phyloP scores from a whole-genome alignment of 129 eudicot species.

The Saposhnikovia divaricata region DNA sequence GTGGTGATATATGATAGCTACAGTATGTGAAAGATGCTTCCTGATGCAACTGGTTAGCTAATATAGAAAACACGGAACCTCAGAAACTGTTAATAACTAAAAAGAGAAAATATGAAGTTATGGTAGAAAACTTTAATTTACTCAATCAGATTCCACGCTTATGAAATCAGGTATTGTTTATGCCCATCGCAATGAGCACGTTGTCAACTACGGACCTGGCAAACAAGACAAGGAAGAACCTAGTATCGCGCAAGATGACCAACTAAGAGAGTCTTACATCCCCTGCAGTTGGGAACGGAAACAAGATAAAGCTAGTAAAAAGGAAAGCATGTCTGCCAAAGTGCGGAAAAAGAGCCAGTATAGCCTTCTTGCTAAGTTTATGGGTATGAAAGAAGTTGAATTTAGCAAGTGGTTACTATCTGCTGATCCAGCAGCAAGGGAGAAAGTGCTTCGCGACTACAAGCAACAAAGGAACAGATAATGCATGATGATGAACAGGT shows the following conservation, averaged over 20 bases:
- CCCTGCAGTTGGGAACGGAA: slow-evolving; percentile 25
- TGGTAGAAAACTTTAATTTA: neutral
- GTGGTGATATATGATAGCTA: neutral
- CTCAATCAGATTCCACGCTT: neutral
- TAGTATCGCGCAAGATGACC: slow-evolving; percentile 6
- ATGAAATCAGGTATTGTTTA: slow-evolving; percentile 6
- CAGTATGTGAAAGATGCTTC: neutral
- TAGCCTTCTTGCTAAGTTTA: slow-evolving; percentile 43
- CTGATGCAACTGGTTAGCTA: neutral
- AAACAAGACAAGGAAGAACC: slow-evolving; percentile 20
- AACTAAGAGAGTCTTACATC: slow-evolving; percentile 13
- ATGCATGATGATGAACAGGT: slow-evolving; percentile 9
- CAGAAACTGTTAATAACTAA: neutral
- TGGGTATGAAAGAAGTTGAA: slow-evolving; percentile 63
- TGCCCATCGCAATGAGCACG: slow-evolving; percentile 81
- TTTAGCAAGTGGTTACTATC: slow-evolving; percentile 74
- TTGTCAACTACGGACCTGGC: slow-evolving; percentile 50
- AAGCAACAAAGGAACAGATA: slow-evolving; percentile 39
- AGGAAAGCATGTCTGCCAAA: slow-evolving; percentile 24
- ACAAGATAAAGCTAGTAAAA: slow-evolving; percentile 12
- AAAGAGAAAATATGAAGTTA: too few species aligned
- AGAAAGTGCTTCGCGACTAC: slow-evolving; percentile 42
- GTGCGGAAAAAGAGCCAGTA: slow-evolving; percentile 41
- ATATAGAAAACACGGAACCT: neutral
- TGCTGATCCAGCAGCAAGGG: slow-evolving; percentile 47